Conservation (phyloP, 129 eudicot genomes). For the Lactuca sativa region DNA sequence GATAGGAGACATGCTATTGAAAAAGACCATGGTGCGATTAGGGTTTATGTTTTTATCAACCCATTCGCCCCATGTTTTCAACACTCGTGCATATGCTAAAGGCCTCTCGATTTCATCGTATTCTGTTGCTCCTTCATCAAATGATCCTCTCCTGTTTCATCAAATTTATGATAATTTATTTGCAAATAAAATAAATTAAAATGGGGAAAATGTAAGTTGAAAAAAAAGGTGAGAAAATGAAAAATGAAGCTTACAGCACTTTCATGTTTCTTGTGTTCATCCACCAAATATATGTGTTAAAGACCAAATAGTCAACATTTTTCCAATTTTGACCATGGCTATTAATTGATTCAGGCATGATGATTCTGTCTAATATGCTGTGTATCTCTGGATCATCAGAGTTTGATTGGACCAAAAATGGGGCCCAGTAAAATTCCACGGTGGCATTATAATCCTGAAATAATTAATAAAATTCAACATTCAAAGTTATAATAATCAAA, state of each 20-base stretch:
- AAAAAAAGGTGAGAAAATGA: not conserved
- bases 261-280: slow-evolving; percentile 83
- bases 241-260: slow-evolving; percentile 60
- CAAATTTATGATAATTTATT: not conserved
- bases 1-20: slow-evolving; percentile 94
- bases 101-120: slow-evolving; percentile 82
- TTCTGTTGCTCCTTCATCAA: slow-evolving; percentile 75
- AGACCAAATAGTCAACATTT: slow-evolving; percentile 69
- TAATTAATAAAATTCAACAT: not conserved
- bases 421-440: slow-evolving; percentile 97
- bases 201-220: not conserved
- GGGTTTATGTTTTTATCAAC: slow-evolving; percentile 63
- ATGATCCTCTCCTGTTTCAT: slow-evolving; percentile 76
- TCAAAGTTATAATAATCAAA: not conserved
- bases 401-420: slow-evolving; percentile 85
- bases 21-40: slow-evolving; percentile 68
- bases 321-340: slow-evolving; percentile 80
- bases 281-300: slow-evolving; percentile 98
- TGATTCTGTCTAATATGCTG: slow-evolving; percentile 78
- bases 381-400: slow-evolving; percentile 83
- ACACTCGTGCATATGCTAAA: slow-evolving; percentile 56
- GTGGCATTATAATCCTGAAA: slow-evolving; percentile 91
- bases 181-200: not conserved
- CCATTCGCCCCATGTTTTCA: slow-evolving; percentile 85
- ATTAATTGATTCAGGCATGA: slow-evolving; percentile 76